phyloP scores from a whole-genome alignment of 768 basidiomycete genomes.

The Baorangia bicolor region DNA sequence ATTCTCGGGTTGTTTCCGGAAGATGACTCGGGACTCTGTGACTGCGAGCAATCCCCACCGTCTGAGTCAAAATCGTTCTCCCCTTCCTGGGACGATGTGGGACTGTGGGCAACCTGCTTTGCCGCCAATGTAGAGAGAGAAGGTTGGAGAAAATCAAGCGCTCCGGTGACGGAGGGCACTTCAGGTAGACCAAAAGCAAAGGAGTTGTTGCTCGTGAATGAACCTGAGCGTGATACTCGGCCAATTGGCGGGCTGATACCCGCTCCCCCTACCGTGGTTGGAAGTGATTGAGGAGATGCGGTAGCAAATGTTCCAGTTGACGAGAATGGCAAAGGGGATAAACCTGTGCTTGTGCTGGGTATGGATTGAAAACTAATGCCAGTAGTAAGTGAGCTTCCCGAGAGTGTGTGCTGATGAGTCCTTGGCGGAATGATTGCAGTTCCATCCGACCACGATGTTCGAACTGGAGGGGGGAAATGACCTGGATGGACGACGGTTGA shows the following conservation, averaged over 20 bases:
- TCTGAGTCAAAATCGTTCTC: constrained; percentile 51
- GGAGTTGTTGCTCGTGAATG: constrained; percentile 46
- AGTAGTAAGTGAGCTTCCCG: constrained; percentile 28
- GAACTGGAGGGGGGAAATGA: constrained; percentile 28
- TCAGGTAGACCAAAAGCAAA: constrained; percentile 39
- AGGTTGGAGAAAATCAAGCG: constrained; percentile 33
- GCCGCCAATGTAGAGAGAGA: constrained; percentile 7
- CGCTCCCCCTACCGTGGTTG: constrained; percentile 18
- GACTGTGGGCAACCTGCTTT: constrained; percentile 22
- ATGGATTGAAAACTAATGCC: constrained; percentile 33
- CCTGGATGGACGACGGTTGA: constrained; percentile 21
- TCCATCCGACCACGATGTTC: constrained; percentile 32
- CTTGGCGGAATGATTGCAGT: constrained; percentile 27
- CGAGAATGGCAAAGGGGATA: constrained; percentile 32
- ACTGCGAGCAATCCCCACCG: constrained; percentile 32
- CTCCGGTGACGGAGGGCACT: constrained; percentile 23
- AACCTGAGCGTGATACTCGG: constrained; percentile 58
- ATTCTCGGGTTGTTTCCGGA: constrained; percentile 23
- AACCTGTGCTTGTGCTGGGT: constrained; percentile 29
- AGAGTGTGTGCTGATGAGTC: constrained; percentile 34
- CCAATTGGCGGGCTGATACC: constrained; percentile 43
- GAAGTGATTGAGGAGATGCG: constrained; percentile 26
- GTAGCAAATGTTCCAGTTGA: constrained; percentile 32
- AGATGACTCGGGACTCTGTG: constrained; percentile 33
- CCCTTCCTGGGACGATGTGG: constrained; percentile 47